phyloP scores from a whole-genome alignment of 345 rosid genomes.

The Sonneratia alba region DNA sequence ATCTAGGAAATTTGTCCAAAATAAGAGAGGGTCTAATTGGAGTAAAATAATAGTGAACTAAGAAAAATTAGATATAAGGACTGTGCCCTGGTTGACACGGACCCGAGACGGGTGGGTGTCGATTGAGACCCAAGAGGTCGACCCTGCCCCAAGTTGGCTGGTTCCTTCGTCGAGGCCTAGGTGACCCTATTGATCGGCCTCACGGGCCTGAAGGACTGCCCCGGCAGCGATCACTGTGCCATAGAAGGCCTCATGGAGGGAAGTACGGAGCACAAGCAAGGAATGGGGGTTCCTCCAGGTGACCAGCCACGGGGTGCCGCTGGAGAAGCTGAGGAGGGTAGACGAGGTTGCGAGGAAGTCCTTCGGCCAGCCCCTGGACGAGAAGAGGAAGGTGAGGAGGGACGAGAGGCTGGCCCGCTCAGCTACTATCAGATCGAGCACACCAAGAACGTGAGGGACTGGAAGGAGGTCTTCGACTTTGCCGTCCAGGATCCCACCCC shows the following conservation, averaged over 20 bases:
- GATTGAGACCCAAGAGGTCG: no score
- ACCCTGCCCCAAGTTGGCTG: no score
- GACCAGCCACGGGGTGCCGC: slow-evolving; percentile 40
- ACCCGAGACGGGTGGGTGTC: no score
- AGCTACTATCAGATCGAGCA: slow-evolving; percentile 36
- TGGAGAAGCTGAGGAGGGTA: slow-evolving; percentile 19
- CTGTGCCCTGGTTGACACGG: no score
- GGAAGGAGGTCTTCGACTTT: slow-evolving; percentile 44
- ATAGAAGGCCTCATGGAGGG: slow-evolving; percentile 8
- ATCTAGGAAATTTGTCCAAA: no score
- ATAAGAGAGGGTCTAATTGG: no score
- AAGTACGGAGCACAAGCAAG: slow-evolving; percentile 28
- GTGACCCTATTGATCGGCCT: no score
- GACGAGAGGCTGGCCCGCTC: slow-evolving; percentile 17
- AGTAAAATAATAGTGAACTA: no score
- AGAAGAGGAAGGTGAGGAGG: slow-evolving; percentile 27
- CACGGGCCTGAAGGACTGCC: no score
- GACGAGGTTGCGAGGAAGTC: slow-evolving; percentile 26
- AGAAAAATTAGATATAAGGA: no score
- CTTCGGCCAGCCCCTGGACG: slow-evolving; percentile 22
- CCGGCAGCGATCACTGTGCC: no score
- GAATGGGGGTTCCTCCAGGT: slow-evolving; percentile 36
- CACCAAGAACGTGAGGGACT: slow-evolving; percentile 46
- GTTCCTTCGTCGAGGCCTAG: no score
- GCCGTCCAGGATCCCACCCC: neutral